phyloP scores from a whole-genome alignment of 352 stramenopile genomes.

The Pythium sp. region DNA sequence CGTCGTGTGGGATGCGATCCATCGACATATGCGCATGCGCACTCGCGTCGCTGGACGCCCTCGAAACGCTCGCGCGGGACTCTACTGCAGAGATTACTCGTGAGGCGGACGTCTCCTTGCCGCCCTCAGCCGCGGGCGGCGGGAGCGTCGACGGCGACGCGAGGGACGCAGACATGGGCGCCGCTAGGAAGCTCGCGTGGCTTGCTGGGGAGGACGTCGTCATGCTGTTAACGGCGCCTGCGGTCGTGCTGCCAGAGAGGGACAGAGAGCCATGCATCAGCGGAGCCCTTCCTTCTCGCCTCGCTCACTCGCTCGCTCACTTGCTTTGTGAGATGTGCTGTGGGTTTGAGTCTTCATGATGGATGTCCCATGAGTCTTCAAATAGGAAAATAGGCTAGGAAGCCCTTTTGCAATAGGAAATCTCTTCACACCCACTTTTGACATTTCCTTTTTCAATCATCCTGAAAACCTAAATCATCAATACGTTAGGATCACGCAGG shows the following conservation, averaged over 20 bases:
- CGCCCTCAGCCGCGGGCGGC: neutral
- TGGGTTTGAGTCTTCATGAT: neutral
- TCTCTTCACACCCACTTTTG: too few relatives aligned
- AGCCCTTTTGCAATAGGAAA: too few relatives aligned
- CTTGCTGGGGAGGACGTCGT: slow-evolving; percentile 9
- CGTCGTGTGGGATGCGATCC: slow-evolving; percentile 26
- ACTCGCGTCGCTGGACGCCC: slow-evolving; percentile 4
- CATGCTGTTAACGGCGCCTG: neutral
- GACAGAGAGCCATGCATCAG: neutral
- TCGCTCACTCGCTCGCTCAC: neutral
- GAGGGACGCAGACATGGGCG: neutral
- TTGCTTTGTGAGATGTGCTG: neutral
- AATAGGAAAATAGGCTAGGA: neutral
- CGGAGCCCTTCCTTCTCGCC: neutral
- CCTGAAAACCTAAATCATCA: neutral
- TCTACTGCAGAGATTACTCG: neutral
- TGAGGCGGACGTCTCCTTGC: neutral
- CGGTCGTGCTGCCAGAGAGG: neutral
- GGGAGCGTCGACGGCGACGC: too few relatives aligned
- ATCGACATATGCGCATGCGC: neutral
- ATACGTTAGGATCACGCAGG: neutral
- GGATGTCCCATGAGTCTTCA: neutral
- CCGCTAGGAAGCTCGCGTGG: slow-evolving; percentile 18
- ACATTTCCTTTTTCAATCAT: neutral
- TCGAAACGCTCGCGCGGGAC: neutral